These are phyloP conservation scores for Colletotrichum tamarilloi DNA, from an alignment of 2,329 filamentous ascomycete genomes.

Conservation along the genomic window DNA sequence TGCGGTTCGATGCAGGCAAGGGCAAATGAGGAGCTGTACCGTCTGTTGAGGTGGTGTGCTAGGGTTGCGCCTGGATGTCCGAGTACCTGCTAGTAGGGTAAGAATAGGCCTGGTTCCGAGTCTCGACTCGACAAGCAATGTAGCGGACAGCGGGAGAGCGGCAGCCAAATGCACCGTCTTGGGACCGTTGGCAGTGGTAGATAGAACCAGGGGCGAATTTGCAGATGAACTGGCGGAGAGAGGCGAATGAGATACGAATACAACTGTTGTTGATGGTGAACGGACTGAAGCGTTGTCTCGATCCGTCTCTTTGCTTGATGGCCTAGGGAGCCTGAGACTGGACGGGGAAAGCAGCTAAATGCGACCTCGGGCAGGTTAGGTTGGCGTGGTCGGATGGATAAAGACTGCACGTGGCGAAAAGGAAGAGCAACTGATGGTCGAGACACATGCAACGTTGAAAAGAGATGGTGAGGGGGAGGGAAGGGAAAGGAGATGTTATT, in stretches of 20 bases:
- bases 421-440: conserved; percentile 1
- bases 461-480: neutral
- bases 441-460: conserved; percentile 4
- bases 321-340: neutral
- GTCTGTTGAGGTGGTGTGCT: conserved; percentile 29
- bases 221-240: conserved; percentile 14
- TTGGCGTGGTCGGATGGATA: conserved; percentile 12
- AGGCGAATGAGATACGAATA: conserved; percentile 15
- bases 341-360: neutral
- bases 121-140: conserved; percentile 16
- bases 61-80: conserved; percentile 24
- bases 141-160: conserved; percentile 34
- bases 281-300: conserved; percentile 11
- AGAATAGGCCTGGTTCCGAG: conserved; percentile 21
- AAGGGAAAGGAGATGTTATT: neutral
- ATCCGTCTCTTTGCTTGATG: neutral
- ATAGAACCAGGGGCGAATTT: conserved; percentile 5
- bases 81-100: conserved; percentile 13
- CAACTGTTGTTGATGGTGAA: neutral
- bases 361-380: neutral
- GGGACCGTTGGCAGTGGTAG: conserved; percentile 11
- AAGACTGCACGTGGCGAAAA: neutral
- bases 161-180: conserved; percentile 26
- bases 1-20: conserved; percentile 20
- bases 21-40: conserved; percentile 27